Conservation (phyloP, 1,139 yeast species). For the Geotrichum fermentans region DNA sequence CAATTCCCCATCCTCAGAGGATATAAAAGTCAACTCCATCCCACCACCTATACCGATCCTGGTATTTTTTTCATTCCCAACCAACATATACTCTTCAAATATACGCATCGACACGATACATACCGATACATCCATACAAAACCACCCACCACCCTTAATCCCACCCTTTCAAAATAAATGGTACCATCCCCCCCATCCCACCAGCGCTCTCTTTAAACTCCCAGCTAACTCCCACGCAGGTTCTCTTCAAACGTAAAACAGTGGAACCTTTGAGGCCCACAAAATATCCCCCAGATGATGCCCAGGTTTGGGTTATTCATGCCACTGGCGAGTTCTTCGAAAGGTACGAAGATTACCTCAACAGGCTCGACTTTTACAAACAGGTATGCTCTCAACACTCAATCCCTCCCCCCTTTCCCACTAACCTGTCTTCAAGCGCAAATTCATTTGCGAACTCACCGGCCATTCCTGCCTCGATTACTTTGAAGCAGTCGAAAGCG, state of each 20-base stretch:
- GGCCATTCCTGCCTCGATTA: constrained; percentile 89
- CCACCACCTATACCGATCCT: no score
- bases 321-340: constrained; percentile 85
- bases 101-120: no score
- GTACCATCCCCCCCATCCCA: no score
- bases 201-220: no score
- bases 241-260: constrained; percentile 37
- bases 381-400: constrained; percentile 23
- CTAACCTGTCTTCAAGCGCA: constrained; percentile 42
- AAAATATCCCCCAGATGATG: constrained; percentile 28
- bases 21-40: no score
- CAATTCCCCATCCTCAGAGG: no score
- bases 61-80: no score
- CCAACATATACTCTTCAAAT: no score
- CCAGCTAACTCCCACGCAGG: constrained; percentile 21
- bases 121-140: no score
- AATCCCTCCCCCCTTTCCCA: neutral
- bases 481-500: constrained; percentile 82
- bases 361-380: constrained; percentile 40
- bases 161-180: no score
- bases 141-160: no score
- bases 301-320: constrained; percentile 62
- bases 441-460: constrained; percentile 92
- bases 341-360: constrained; percentile 68
- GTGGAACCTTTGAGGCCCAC: constrained; percentile 33